Conservation (phyloP, 176 grass and related monocot species). For the Thinopyrum elongatum region DNA sequence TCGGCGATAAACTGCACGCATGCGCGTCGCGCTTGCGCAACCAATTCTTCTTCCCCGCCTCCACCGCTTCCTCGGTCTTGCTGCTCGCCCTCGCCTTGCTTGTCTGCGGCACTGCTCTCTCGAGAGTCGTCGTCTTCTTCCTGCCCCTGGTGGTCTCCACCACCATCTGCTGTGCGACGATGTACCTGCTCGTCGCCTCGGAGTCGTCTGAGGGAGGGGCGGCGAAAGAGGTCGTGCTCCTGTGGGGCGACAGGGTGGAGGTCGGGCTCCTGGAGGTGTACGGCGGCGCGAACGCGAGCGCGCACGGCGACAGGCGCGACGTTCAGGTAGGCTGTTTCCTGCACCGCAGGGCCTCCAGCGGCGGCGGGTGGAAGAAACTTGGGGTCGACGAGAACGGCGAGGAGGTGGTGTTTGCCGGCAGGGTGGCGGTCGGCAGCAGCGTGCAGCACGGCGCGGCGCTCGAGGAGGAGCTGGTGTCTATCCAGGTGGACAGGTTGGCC, state of each 20-base stretch:
- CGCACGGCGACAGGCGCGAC: not conserved
- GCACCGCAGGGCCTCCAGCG: not conserved
- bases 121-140: slow-evolving; percentile 38
- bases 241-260: slow-evolving; percentile 26
- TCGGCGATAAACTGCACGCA: not conserved
- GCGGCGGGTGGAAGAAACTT: not conserved
- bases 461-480: slow-evolving; percentile 37
- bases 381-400: slow-evolving; percentile 39
- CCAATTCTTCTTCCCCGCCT: not conserved
- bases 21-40: not conserved
- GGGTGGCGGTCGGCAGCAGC: not conserved
- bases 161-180: slow-evolving; percentile 40
- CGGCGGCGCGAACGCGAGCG: slow-evolving; percentile 49
- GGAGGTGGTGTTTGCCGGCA: slow-evolving; percentile 48
- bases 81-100: not conserved
- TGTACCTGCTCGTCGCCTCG: slow-evolving; percentile 28
- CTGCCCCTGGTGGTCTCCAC: slow-evolving; percentile 61
- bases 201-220: not conserved
- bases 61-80: not conserved
- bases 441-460: not conserved
- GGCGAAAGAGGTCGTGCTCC: slow-evolving; percentile 40
- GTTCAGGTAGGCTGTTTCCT: slow-evolving; percentile 48
- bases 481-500: slow-evolving; percentile 44
- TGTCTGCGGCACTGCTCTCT: slow-evolving; percentile 6
- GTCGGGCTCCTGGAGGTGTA: slow-evolving; percentile 41